Evolutionary conservation across 257 asterid species (phyloP), one percentile per base, ranked within the genome.

Genomic region (Asclepias syriaca): DNA sequence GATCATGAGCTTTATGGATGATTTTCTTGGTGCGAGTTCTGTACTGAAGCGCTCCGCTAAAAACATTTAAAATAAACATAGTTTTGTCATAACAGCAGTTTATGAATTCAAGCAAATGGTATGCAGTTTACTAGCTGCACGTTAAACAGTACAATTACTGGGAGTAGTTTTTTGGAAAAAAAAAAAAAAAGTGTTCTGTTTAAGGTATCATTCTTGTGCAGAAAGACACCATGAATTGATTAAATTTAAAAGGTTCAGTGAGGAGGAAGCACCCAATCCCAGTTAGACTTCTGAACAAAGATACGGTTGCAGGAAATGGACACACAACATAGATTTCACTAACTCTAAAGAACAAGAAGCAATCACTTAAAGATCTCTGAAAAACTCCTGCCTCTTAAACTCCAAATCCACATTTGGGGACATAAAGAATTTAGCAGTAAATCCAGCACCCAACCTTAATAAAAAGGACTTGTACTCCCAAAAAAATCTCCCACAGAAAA

Each of bases 1-100:
- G 81, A 93, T 91, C 96, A 93, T 87, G 54, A 81, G 74, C 86
- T 93, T 93, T 77, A 88, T 83, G 14, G 87, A 73, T 13, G 88
- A 72, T 67, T 88, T 88, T 72, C 89, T 84, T 0, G 87, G 58
- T 0, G 93, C 73, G 60, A 94, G 84, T 76, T 94, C 96, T 1
- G 73, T 76, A 46, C 76, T 69, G 77, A 82, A 94, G 67, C 77
- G 80, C 79, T 84, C 77, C 11, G 81, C 99, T 94, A 92, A 75
- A 88, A 70, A 46, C 58, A 3, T 13, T 9, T 13, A 61, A 58
- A 68, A 19, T 34, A 10, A 11, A 43, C 45, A 6, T 67, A 66
- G 46, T 39, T 53, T 65, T 18, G 50, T 69, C 75, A 71, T 18
- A 64, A 50, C 29, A 19, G 40, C 0, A 29, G 34, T 19, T 18